A percentile compares a stretch with the other conserved stretches of the same genome.
Evolutionary conservation across 225 moss, liverwort and hornwort genomes (phyloP).

Genomic region (Neckera pumila): DNA sequence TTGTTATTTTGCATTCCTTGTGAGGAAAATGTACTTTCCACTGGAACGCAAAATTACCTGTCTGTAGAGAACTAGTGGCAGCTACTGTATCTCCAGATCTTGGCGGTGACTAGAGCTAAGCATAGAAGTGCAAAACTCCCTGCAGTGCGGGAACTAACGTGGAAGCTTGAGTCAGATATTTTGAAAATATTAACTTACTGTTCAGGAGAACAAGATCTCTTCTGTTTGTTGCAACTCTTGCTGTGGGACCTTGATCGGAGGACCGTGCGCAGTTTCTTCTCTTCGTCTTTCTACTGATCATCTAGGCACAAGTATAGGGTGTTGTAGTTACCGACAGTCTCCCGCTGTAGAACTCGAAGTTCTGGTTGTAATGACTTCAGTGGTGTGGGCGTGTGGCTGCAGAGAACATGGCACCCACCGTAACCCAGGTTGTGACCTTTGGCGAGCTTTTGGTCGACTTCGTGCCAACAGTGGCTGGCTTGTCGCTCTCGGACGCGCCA

Average conservation of each 20-base stretch:
- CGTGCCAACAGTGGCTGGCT: conserved; percentile 28
- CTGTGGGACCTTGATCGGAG: not conserved
- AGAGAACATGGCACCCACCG: conserved; percentile 17
- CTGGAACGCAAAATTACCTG: not conserved
- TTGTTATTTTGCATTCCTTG: not conserved
- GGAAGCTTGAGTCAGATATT: not conserved
- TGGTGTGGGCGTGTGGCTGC: not conserved
- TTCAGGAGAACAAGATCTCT: not conserved
- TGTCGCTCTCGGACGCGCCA: conserved; percentile 23
- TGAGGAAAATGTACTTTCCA: not conserved
- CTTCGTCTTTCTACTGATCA: not conserved
- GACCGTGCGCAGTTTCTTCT: not conserved
- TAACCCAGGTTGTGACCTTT: conserved; percentile 1
- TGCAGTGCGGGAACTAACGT: not conserved
- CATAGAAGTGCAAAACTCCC: not conserved
- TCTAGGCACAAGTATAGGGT: not conserved
- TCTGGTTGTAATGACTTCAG: not conserved
- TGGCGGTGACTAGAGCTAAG: not conserved
- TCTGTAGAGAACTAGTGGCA: not conserved
- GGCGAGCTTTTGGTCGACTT: conserved; percentile 45
- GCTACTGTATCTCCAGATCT: not conserved
- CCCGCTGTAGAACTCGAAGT: not conserved
- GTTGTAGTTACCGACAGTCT: not conserved
- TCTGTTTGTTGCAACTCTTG: not conserved
- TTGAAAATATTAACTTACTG: not conserved